Base-by-base conservation (phyloP, 768 basidiomycete species). In the Udeniomyces megalosporus region DNA sequence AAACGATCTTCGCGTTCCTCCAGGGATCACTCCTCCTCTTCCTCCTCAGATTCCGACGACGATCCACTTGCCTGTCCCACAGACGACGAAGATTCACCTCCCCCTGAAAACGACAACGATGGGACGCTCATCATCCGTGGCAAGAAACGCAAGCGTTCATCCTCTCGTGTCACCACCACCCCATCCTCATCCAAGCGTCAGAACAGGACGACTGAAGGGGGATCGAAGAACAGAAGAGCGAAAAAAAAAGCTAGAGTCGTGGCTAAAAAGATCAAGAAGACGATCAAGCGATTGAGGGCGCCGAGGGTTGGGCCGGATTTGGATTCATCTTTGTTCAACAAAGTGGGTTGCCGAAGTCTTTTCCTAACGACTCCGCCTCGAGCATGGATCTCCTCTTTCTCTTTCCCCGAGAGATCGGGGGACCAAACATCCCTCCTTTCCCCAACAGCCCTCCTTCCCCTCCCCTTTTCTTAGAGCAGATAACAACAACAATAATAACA, bases 41-140 rank as follows among this genome's bases (percentile, higher is more conserved):
- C 28, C 20, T 47, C 51, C 44, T 31, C 31, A 0, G 52, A 61
- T 17, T 22, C 53, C 7, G 51, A 53, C 35, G 50, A 52, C 35
- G 48, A 61, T 3, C 20, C 31, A 55, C 53, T 22, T 34, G 4
- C 53, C 53, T 55, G 32, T 22, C 22, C 31, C n/a, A 34, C 31
- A 8, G 17, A 38, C 22, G 10, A 44, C 34, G 38, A 38, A n/a
- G 35, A 45, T 38, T 38, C 54, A 12, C 34, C 38, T 38, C 24
- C n/a, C n/a, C n/a, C n/a, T n/a, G n/a, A n/a, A 56, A 56, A 35
- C 31, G 3, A 12, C 22, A 54, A 20, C 31, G 4, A n/a, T 54
- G 67, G 28, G 72, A 73, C 34, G 61, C 66, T 10, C 64, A 69
- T 6, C 76, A 74, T 74, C 76, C 75, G 0, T 72, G 34, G 53